Evolutionary conservation across 2,329 filamentous ascomycete genomes (phyloP), one percentile per base, ranked within the genome.

Genomic region (Aspergillus pseudoterreus): DNA sequence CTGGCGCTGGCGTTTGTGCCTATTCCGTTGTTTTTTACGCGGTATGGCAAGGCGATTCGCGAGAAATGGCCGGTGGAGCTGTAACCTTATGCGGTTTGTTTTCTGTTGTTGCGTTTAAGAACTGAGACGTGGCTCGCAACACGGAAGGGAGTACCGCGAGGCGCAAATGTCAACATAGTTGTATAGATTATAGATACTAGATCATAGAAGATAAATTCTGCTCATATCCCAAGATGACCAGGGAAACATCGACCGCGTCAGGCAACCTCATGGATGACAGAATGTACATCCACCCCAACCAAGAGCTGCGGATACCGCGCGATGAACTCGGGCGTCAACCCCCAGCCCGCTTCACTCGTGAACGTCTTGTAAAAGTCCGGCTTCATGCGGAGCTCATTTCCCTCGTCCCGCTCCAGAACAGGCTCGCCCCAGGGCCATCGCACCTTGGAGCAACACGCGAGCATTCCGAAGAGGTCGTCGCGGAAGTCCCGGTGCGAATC

Each of bases 1-100:
- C 67, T 83, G 21, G 78, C 76, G 0, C 59, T 85, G 4, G 78
- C 63, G 0, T 61, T 85, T 38, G 79, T 61, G n/a, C 71, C 70
- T 0, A 57, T 73, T 10, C 68, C 70, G 0, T 54, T 70, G 11
- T 17, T 71, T 1, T 70, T 74, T 45, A 67, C 62, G n/a, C n/a
- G 32, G 14, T 54, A 47, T 17, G 52, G 52, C 12, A 43, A 50
- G 21, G 11, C 1, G 4, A 43, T 50, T 10, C 47, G 47, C 10
- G 30, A 27, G 15, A 50, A 50, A 19, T 36, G 32, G 27, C 43
- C 43, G 15, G 27, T 17, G 4, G 14, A 19, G 27, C 24, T 14
- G 4, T 45, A 19, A 21, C 30, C 9, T 24, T 1, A 19, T 17
- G 39, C 9, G 2, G 19, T 10, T 11, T 9, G 39, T 22, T 6